A percentile compares a stretch with the other conserved stretches of the same genome.
Evolutionary conservation across 805 yeast species (phyloP).

Genomic region (Wickerhamomyces subpelliculosus): DNA sequence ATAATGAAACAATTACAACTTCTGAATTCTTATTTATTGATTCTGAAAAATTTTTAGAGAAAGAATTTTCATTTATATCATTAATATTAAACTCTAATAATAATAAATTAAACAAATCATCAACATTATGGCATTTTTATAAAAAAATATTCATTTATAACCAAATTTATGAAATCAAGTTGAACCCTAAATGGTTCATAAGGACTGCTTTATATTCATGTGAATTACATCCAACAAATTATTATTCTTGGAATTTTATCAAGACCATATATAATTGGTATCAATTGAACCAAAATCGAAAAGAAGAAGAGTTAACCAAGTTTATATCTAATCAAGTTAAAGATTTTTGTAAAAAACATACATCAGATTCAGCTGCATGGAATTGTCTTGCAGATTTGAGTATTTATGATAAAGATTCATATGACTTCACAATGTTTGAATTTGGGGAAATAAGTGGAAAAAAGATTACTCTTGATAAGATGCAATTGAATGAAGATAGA

Average conservation of each 20-base stretch:
- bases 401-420: too few species aligned
- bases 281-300: constrained; percentile 5
- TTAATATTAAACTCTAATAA: constrained; percentile 25
- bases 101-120: constrained; percentile 30
- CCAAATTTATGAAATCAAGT: not conserved
- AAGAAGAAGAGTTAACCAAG: too few species aligned
- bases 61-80: constrained; percentile 15
- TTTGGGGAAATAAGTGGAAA: too few species aligned
- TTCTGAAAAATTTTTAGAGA: constrained; percentile 6
- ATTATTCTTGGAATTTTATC: constrained; percentile 33
- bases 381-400: not conserved
- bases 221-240: constrained; percentile 27
- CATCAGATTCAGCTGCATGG: not conserved
- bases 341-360: constrained; percentile 14
- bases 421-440: too few species aligned
- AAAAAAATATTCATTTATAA: constrained; percentile 21
- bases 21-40: constrained; percentile 1
- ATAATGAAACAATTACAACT: too few species aligned
- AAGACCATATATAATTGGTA: constrained; percentile 7
- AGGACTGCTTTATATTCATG: constrained; percentile 22
- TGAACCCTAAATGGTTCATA: constrained; percentile 6
- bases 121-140: constrained; percentile 30
- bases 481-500: too few species aligned
- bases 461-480: too few species aligned
- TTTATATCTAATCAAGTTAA: too few species aligned